Percentiles rank a stretch among this genome's conserved stretches.
phyloP scores from a whole-genome alignment of 176 grass and related monocot genomes.

The Ampelocalamus luodianensis region DNA sequence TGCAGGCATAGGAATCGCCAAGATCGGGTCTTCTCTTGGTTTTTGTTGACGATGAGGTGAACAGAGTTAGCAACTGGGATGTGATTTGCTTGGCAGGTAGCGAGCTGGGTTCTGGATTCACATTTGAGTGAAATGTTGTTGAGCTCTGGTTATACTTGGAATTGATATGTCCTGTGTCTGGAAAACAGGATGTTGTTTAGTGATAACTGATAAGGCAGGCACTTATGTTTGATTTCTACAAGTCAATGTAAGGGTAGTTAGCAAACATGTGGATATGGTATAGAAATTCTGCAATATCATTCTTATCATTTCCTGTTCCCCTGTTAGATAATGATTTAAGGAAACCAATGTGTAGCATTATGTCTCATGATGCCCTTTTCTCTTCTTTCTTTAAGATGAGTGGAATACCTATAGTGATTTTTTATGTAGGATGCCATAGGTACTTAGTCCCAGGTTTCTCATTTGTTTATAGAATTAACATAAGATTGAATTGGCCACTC shows the following conservation, averaged over 20 bases:
- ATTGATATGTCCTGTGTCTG: background rate
- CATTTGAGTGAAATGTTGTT: background rate
- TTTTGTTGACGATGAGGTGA: too few species aligned
- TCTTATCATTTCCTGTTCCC: background rate
- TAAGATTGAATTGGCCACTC: background rate
- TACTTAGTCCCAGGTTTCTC: conserved; percentile 10
- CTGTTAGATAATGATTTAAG: conserved; percentile 5
- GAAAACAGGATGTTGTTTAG: background rate
- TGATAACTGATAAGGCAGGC: background rate
- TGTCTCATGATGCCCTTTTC: too few species aligned
- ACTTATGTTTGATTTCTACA: background rate
- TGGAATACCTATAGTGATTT: background rate
- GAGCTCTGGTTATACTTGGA: background rate
- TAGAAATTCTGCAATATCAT: background rate
- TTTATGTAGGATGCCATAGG: background rate
- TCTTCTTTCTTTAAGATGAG: background rate
- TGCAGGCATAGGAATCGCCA: too few species aligned
- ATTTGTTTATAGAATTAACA: conserved; percentile 9
- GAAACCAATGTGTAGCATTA: too few species aligned
- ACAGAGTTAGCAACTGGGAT: too few species aligned
- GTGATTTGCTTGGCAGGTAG: too few species aligned
- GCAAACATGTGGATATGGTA: background rate
- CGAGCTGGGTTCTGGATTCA: background rate
- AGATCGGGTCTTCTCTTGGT: too few species aligned
- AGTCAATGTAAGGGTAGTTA: background rate